Conservation (phyloP, 78 protist species). For the Bigelowiella natans region DNA sequence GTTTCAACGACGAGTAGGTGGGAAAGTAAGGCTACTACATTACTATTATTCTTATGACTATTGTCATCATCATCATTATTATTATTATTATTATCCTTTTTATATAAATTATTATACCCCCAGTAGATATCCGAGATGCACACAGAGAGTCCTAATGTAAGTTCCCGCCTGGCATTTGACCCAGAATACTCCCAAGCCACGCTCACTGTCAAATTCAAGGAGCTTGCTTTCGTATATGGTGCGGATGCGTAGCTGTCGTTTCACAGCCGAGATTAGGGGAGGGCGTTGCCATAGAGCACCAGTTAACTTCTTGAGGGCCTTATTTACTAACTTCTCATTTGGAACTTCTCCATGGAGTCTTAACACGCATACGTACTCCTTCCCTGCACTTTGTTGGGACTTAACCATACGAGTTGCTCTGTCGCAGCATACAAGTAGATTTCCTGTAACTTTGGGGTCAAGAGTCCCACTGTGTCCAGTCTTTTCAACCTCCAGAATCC, state of each 20-base stretch:
- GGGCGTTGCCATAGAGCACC: constrained; percentile 99
- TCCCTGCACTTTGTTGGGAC: constrained; percentile 98
- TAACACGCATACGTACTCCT: constrained; percentile 93
- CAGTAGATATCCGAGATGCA: constrained; percentile 93
- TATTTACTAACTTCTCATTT: constrained; percentile 35
- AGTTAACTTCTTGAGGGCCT: constrained; percentile 69
- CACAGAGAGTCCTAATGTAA: constrained; percentile 98
- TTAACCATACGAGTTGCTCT: constrained; percentile 99
- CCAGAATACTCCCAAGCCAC: constrained; percentile 82
- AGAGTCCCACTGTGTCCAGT: constrained; percentile 98
- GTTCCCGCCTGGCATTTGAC: constrained; percentile 99
- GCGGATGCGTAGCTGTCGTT: constrained; percentile 90
- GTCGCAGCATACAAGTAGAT: constrained; percentile 91
- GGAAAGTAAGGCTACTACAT: too few relatives aligned
- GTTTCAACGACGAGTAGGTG: too few relatives aligned
- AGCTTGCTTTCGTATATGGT: constrained; percentile 85
- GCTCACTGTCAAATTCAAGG: constrained; percentile 83
- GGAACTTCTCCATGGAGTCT: constrained; percentile 66
- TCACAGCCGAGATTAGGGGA: constrained; percentile 95
- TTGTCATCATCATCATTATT: too few relatives aligned
- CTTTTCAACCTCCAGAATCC: constrained; percentile 75
- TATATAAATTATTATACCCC: constrained; percentile 91
- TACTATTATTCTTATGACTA: too few relatives aligned
- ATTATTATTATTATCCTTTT: too few relatives aligned
- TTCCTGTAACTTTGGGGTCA: constrained; percentile 99